Base-by-base conservation (phyloP, 768 basidiomycete species). In the Termitomyces sp. region DNA sequence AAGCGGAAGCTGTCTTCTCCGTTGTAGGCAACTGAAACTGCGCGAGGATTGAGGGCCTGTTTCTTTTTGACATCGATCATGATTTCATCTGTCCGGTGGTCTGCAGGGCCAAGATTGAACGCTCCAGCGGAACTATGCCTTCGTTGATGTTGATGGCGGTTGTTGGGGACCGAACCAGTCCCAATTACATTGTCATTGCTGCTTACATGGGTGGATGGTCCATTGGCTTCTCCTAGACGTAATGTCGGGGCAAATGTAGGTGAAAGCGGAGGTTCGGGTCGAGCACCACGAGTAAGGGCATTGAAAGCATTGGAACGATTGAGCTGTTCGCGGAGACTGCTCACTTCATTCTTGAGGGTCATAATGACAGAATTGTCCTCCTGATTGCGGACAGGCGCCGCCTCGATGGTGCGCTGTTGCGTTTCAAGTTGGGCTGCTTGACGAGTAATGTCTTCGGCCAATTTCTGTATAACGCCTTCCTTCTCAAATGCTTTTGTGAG, bases 231-330 rank as follows among this genome's bases (percentile, higher is more conserved):
- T 44, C 75, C 76, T 7, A 79, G 68, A 52, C 92, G 88, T 50
- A 96, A 79, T 38, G 83, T 83, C 48, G 95, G 92, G 9, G 90
- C 88, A 65, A 95, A 96, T 4, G 92, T 92, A 0, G 95, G 94
- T 2, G 93, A 94, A 24, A 86, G 77, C 4, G 91, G 91, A 22
- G 87, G 86, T 18, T 92, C 88, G 18, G 76, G 79, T 40, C 89
- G 87, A 46, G 83, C 73, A 35, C 89, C 86, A 65, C 89, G 86
- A 12, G 93, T 95, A 55, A 97, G 82, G 16, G 86, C 83, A 67
- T 94, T 93, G 67, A 97, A 84, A 9, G 97, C 94, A 70, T 96
- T 94, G n/a, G 94, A 88, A 36, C 96, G 87, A 68, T 96, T 96
- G 65, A 98, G 86, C 71, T 98, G 96, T 71, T 99, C 97, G 61